These are phyloP conservation scores for Suhomyces pyralidae DNA, from an alignment of 805 yeast genomes.

Conservation along the genomic window DNA sequence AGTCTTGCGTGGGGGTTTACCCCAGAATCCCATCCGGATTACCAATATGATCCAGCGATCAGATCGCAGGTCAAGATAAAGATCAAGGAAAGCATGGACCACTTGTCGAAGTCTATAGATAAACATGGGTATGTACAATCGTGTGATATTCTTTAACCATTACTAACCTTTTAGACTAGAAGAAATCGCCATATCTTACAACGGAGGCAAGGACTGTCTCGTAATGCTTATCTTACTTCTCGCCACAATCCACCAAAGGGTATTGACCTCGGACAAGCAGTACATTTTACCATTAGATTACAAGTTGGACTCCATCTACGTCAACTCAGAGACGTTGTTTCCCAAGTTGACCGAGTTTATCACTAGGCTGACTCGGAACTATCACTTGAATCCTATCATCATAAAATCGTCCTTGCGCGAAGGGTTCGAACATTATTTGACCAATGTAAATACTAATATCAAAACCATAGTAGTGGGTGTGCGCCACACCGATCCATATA, in stretches of 20 bases:
- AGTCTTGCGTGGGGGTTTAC: constrained; percentile 25
- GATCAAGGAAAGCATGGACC: constrained; percentile 24
- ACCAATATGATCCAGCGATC: constrained; percentile 18
- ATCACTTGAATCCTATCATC: constrained; percentile 49
- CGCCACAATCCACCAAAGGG: constrained; percentile 44
- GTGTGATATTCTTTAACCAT: neutral
- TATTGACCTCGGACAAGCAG: constrained; percentile 11
- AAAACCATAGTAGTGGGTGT: constrained; percentile 84
- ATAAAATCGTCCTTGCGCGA: constrained; percentile 53
- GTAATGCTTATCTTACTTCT: constrained; percentile 78
- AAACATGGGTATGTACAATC: constrained; percentile 29
- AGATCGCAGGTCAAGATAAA: constrained; percentile 26
- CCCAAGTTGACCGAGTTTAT: constrained; percentile 69
- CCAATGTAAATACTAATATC: constrained; percentile 45
- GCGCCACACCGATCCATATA: constrained; percentile 84
- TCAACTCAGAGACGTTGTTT: constrained; percentile 73
- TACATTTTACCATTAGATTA: constrained; percentile 22
- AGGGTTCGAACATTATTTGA: constrained; percentile 67
- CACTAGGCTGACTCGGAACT: constrained; percentile 47
- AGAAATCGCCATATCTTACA: constrained; percentile 77
- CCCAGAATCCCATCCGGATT: constrained; percentile 15
- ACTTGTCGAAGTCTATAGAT: constrained; percentile 27
- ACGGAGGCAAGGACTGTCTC: constrained; percentile 96
- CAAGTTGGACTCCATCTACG: constrained; percentile 62
- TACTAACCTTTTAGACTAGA: constrained; percentile 27